Conservation (phyloP, 1,139 yeast species). For the Suhomyces atakaporum region DNA sequence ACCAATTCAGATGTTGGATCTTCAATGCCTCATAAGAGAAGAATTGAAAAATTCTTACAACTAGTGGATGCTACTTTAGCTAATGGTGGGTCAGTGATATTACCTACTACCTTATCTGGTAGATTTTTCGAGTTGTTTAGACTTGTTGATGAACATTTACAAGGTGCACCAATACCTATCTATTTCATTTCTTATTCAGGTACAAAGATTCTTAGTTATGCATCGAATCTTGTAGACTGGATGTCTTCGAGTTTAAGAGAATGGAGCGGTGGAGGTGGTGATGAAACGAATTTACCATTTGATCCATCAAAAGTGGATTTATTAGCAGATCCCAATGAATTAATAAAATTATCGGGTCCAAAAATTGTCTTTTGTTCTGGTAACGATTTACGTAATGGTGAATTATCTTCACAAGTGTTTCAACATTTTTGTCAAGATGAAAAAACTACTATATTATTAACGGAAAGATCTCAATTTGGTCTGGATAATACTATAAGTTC, state of each 20-base stretch:
- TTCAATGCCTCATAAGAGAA: constrained; percentile 59
- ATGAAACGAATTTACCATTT: constrained; percentile 60
- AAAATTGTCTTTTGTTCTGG: constrained; percentile 84
- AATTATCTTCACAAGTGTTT: constrained; percentile 59
- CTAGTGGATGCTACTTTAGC: constrained; percentile 66
- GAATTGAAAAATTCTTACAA: constrained; percentile 65
- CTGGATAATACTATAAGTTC: constrained; percentile 31
- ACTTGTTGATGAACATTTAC: constrained; percentile 61
- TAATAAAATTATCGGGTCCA: constrained; percentile 62
- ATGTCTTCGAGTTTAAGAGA: constrained; percentile 79
- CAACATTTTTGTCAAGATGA: constrained; percentile 62
- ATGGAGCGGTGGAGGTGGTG: constrained; percentile 59
- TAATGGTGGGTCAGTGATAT: constrained; percentile 71
- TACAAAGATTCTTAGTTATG: constrained; percentile 75
- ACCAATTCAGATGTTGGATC: constrained; percentile 78
- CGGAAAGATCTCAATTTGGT: constrained; percentile 56
- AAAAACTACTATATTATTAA: constrained; percentile 68
- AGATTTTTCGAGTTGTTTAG: constrained; percentile 79
- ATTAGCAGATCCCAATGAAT: constrained; percentile 56
- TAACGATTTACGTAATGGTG: constrained; percentile 65
- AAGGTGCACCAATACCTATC: constrained; percentile 66
- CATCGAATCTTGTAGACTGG: constrained; percentile 93
- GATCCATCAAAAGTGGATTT: constrained; percentile 66
- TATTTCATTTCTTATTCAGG: constrained; percentile 78
- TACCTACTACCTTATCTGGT: constrained; percentile 86